Percentiles rank a stretch among this genome's conserved stretches.
phyloP scores from a whole-genome alignment of 139 green algal genomes.

The Deuterostichococcus epilithicus region DNA sequence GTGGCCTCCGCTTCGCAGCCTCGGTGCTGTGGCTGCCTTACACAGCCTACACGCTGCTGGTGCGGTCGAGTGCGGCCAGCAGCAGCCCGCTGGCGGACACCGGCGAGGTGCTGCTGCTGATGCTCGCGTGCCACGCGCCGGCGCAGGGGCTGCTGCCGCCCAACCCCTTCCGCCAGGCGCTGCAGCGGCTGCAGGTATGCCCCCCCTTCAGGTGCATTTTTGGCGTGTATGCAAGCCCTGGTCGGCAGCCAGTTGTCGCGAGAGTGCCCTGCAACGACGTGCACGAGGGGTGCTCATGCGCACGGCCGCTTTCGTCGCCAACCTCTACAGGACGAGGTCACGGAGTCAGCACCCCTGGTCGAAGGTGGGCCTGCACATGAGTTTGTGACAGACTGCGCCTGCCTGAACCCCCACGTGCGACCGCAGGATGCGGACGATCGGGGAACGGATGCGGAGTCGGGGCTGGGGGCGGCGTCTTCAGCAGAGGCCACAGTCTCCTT shows the following conservation, averaged over 20 bases:
- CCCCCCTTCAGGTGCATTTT: no score
- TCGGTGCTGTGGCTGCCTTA: constrained; percentile 63
- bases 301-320: no score
- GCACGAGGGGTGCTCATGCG: no score
- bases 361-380: no score
- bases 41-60: constrained; percentile 49
- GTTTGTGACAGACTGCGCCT: no score
- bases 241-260: no score
- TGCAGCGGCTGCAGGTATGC: constrained; percentile 32
- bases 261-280: no score
- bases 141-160: background rate
- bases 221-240: no score
- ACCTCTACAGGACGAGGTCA: no score
- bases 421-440: constrained; percentile 18
- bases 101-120: constrained; percentile 52
- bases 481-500: constrained; percentile 20
- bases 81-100: constrained; percentile 48
- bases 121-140: constrained; percentile 55
- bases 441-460: constrained; percentile 18
- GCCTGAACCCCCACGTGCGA: no score
- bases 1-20: constrained; percentile 17
- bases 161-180: constrained; percentile 54
- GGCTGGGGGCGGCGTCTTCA: background rate
- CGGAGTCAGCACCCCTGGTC: no score
- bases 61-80: constrained; percentile 13